Percentiles rank a stretch among this genome's conserved stretches.
Conservation (phyloP, 108 stramenopile species). For the Skeletonema tropicum region DNA sequence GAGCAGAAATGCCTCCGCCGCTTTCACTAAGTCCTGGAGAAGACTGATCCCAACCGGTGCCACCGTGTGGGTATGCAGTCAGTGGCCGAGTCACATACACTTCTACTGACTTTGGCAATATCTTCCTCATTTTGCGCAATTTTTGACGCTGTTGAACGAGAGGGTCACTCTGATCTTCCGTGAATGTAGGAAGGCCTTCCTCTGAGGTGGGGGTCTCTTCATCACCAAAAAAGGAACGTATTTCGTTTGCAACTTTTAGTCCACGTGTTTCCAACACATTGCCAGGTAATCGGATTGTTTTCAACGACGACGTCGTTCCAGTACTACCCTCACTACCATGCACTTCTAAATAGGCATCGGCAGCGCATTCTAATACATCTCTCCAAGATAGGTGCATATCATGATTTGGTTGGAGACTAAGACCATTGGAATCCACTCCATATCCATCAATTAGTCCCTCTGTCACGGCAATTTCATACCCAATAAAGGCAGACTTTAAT, state of each 20-base stretch:
- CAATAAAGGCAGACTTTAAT: slow-evolving; percentile 65
- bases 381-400: slow-evolving; percentile 66
- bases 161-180: slow-evolving; percentile 11
- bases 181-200: slow-evolving; percentile 13
- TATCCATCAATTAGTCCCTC: slow-evolving; percentile 54
- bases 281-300: slow-evolving; percentile 72
- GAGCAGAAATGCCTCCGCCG: slow-evolving; percentile 30
- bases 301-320: slow-evolving; percentile 56
- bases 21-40: slow-evolving; percentile 54
- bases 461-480: slow-evolving; percentile 57
- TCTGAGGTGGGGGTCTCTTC: slow-evolving; percentile 17
- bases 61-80: slow-evolving; percentile 76
- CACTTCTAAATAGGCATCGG: slow-evolving; percentile 45
- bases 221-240: slow-evolving; percentile 42
- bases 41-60: slow-evolving; percentile 57
- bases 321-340: slow-evolving; percentile 18
- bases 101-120: slow-evolving; percentile 36
- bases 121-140: slow-evolving; percentile 10
- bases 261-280: slow-evolving; percentile 81
- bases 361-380: slow-evolving; percentile 50
- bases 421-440: slow-evolving; percentile 82
- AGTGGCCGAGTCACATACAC: slow-evolving; percentile 75
- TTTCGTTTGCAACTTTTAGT: slow-evolving; percentile 60
- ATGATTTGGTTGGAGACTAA: slow-evolving; percentile 66
- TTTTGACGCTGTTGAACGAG: slow-evolving; percentile 19